Conservation (phyloP, 768 basidiomycete species). For the Trametes coccinea region DNA sequence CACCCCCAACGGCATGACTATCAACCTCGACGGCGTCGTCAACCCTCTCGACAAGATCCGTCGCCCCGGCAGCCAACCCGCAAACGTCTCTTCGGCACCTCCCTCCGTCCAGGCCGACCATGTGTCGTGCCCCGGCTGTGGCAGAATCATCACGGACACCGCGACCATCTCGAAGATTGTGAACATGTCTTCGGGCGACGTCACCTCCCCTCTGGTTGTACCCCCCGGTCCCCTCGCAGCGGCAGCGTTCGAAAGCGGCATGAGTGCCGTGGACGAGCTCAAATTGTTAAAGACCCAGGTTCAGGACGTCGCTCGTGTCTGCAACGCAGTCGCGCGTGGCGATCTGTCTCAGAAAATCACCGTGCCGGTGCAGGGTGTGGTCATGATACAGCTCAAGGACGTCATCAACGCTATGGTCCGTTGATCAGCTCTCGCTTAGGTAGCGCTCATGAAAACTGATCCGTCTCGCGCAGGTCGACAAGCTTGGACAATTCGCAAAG, state of each 20-base stretch:
- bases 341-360: constrained; percentile 56
- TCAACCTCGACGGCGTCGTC: constrained; percentile 52
- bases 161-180: constrained; percentile 37
- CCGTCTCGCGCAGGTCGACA: constrained; percentile 47
- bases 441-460: constrained; percentile 12
- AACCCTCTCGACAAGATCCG: constrained; percentile 30
- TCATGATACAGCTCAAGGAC: constrained; percentile 38
- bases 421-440: constrained; percentile 17
- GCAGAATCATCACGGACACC: constrained; percentile 48
- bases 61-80: constrained; percentile 24
- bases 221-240: constrained; percentile 57
- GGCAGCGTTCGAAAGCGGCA: constrained; percentile 58
- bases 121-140: constrained; percentile 56
- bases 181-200: constrained; percentile 23
- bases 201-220: constrained; percentile 43
- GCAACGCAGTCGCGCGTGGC: constrained; percentile 48
- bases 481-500: constrained; percentile 84
- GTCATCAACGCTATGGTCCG: constrained; percentile 39
- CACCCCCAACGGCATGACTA: constrained; percentile 43
- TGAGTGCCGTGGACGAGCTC: constrained; percentile 77
- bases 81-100: constrained; percentile 44
- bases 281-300: constrained; percentile 82
- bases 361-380: constrained; percentile 51
- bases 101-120: constrained; percentile 43
- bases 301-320: constrained; percentile 43